Evolutionary conservation across 192 early-diverging fungal species (phyloP), one percentile per base, ranked within the genome.

Genomic region (Entrophospora sp.): DNA sequence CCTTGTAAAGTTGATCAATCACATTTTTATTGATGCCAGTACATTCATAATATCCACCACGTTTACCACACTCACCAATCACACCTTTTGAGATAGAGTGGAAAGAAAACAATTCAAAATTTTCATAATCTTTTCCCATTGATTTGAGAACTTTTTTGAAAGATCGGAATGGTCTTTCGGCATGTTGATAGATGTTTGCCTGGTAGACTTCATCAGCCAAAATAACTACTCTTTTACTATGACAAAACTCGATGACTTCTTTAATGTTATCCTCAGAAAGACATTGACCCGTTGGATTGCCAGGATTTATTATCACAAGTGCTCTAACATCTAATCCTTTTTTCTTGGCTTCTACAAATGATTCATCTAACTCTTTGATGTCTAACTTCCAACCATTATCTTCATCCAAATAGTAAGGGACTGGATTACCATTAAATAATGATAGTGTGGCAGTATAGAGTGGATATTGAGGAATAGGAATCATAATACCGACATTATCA

Each of bases 181-280:
- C 71, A 27, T 85, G 85, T 13, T 81, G 76, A 80, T 97, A 97
- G 55, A 93, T 88, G 75, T 97, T 97, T 55, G 92, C 88, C 78
- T 99, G 96, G 76, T 99, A 99, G 27, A 99, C 96, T 69, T 99
- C 96, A 76, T 99, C 96, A 1, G 96, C 96, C 24, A 99, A 71
- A 3, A 99, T 68, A 14, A 96, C 86, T 40, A 99, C 75, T 24
- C 70, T 80, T 71, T 99, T 87, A 46, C 75, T 70, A 67, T 89
- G 78, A 74, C 93, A 95, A 74, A 97, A 94, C 45, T 82, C 78
- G 52, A 98, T 85, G 45, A 98, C 90, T 78, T 93, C 90, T 9
- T 75, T 77, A 80, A 98, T 96, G 70, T 93, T 91, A 38, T 90
- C 79, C 70, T 84, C 79, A 16, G 73, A 72, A 43, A 98, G 80